Evolutionary conservation across 2,329 filamentous ascomycete species (phyloP), one percentile per base, ranked within the genome.

Genomic region (Eutypella sp.): DNA sequence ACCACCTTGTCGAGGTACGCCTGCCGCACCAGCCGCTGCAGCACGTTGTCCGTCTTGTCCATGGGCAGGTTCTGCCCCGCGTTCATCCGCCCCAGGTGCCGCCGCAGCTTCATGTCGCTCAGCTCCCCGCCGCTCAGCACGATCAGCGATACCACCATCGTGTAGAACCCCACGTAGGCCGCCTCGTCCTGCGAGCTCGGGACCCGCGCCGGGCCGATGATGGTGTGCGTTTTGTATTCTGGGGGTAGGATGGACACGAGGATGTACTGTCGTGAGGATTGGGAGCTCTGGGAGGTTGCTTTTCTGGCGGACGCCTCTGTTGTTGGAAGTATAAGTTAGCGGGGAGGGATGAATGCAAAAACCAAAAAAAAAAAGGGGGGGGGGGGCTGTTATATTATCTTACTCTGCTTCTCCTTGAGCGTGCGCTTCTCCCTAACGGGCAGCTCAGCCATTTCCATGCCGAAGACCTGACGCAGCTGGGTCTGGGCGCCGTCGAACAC

Each of bases 361-460:
- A n/a, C n/a, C n/a, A n/a, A n/a, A n/a, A n/a, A n/a, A n/a, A n/a
- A n/a, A n/a, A n/a, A n/a, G n/a, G n/a, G n/a, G n/a, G n/a, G n/a
- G n/a, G n/a, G n/a, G n/a, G n/a, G n/a, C n/a, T n/a, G n/a, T n/a
- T n/a, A n/a, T n/a, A n/a, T n/a, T 22, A 38, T 85, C 87, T 74
- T 87, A 62, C 62, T 84, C 57, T 89, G 81, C 61, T 79, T 80
- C 52, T 95, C 87, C 48, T 82, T 82, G 27, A 96, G 68, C 0
- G 89, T 89, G 41, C 87, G 77, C 65, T 90, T 95, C 59, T 96
- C 92, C 58, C 79, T 80, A 1, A 78, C 73, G 0, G 93, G 90
- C 41, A 97, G 73, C 67, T 96, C 91, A 4, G 81, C 75, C 75
- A 99, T 79, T 63, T 91, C 79, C 90, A 97, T 96, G n/a, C 93